Evolutionary conservation across 1,284 basidiomycete genomes (phyloP).

Genomic region (Tetrapyrgos nigripes): DNA sequence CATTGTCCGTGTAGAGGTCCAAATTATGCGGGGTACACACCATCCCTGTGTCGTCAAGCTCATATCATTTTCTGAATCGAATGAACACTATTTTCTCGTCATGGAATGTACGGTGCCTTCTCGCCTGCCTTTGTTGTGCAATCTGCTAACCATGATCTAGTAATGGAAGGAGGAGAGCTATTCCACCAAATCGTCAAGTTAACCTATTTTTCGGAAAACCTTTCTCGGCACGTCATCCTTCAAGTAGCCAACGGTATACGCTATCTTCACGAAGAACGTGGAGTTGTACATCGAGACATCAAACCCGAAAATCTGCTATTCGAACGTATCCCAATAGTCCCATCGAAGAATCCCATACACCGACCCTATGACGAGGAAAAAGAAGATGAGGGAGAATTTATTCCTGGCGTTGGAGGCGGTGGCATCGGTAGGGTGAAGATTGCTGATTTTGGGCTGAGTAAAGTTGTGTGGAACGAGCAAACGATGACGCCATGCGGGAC

Average conservation of each 20-base stretch:
- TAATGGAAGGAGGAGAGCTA: slow-evolving; percentile 97
- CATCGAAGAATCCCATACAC: slow-evolving; percentile 78
- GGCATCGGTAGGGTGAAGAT: slow-evolving; percentile 99
- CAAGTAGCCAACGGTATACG: slow-evolving; percentile 97
- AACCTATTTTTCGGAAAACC: slow-evolving; percentile 97
- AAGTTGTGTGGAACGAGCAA: slow-evolving; percentile 99
- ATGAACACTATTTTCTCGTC: slow-evolving; percentile 94
- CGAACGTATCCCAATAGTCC: slow-evolving; percentile 91
- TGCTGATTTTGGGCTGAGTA: slow-evolving; percentile 97
- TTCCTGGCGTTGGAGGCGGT: slow-evolving; percentile 90
- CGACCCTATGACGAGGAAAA: slow-evolving; percentile 98
- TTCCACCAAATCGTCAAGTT: slow-evolving; percentile 99
- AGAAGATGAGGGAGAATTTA: slow-evolving; percentile 97
- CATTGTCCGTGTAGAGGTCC: slow-evolving; percentile 75
- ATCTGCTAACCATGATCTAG: slow-evolving; percentile 43
- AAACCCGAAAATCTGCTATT: slow-evolving; percentile 99
- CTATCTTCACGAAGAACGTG: slow-evolving; percentile 97
- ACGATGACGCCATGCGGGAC: slow-evolving; percentile 99
- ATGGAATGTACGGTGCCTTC: slow-evolving; percentile 80
- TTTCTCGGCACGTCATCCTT: slow-evolving; percentile 94
- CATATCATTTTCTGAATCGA: slow-evolving; percentile 88
- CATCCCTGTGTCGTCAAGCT: slow-evolving; percentile 93
- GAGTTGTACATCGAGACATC: slow-evolving; percentile 98
- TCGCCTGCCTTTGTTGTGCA: slow-evolving; percentile 15
- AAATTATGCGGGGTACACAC: slow-evolving; percentile 97